Evolutionary conservation across 306 rosid genomes (phyloP), one percentile per base, ranked within the genome.

Genomic region (Aeschynomene evenia): DNA sequence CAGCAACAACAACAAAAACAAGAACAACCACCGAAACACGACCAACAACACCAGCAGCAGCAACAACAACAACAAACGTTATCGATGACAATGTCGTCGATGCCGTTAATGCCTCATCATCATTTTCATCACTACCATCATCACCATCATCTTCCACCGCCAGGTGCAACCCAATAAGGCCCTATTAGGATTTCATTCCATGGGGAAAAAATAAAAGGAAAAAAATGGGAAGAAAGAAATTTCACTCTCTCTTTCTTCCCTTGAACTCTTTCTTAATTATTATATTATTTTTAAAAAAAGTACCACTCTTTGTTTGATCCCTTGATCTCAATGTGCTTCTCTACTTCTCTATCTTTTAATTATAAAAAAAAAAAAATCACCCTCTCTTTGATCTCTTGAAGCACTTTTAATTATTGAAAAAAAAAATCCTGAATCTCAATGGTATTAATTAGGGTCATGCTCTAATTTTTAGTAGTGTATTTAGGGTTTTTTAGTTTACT

Each of bases 101-200:
- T 7, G 5, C 62, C 39, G 1, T 36, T 7, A 23, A 7, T 3
- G 1, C 60, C 31, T 1, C 46, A 40, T 53, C 50, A 14, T 9
- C 75, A 40, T 6, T 66, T 12, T 10, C 82, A 42, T 45, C 72
- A 55, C 7, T 72, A 42, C 2, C 78, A 63, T 5, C 51, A 51
- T 13, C 77, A 63, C 21, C 62, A 23, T 4, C 83, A 57, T 26
- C 74, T 70, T 15, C 87, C 86, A 36, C 85, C 88, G 2, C 80
- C 85, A 55, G 97, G 91, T 87, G 80, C 84, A 85, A 79, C 81
- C 43, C 75, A 68, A 55, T 79, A 61, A 75, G 67, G 48, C 18
- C 31, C 13, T 2, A 3, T 3, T 2, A 7, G 6, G 37, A 33
- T 24, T 24, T 42, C 58, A 13, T 28, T 15, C 62, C 24, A 36